These are phyloP conservation scores for Naumovozyma castellii DNA, from an alignment of 805 yeast genomes.

Conservation along the genomic window DNA sequence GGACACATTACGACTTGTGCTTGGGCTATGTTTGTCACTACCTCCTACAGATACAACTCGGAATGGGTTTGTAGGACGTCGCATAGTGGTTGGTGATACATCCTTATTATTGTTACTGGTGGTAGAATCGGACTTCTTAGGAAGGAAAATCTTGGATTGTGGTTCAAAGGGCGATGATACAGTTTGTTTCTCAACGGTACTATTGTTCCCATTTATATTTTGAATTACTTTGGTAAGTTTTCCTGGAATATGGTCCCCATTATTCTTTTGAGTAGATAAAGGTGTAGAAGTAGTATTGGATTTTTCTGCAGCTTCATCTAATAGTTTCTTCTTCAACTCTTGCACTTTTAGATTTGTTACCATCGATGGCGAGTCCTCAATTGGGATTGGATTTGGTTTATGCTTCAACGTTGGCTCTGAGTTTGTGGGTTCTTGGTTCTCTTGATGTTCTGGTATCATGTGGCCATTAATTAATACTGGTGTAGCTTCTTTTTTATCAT, in stretches of 20 bases:
- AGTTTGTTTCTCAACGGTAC: neutral
- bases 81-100: neutral
- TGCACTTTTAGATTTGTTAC: too few species aligned
- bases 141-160: conserved; percentile 6
- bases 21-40: conserved; percentile 5
- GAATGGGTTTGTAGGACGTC: conserved; percentile 24
- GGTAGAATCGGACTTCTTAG: conserved; percentile 4
- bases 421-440: too few species aligned
- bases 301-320: too few species aligned
- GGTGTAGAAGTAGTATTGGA: too few species aligned
- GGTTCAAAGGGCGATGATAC: neutral
- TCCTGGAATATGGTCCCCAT: neutral
- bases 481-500: neutral
- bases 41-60: conserved; percentile 27
- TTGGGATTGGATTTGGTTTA: too few species aligned
- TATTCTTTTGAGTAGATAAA: too few species aligned
- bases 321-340: too few species aligned
- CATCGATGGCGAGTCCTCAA: too few species aligned
- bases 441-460: neutral
- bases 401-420: too few species aligned
- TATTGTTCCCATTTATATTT: conserved; percentile 8
- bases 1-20: conserved; percentile 6
- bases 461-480: neutral
- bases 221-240: neutral
- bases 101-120: too few species aligned